Percentiles rank a stretch among this genome's conserved stretches.
Conservation (phyloP, 768 basidiomycete genomes). For the Gloeostereum incarnatum region DNA sequence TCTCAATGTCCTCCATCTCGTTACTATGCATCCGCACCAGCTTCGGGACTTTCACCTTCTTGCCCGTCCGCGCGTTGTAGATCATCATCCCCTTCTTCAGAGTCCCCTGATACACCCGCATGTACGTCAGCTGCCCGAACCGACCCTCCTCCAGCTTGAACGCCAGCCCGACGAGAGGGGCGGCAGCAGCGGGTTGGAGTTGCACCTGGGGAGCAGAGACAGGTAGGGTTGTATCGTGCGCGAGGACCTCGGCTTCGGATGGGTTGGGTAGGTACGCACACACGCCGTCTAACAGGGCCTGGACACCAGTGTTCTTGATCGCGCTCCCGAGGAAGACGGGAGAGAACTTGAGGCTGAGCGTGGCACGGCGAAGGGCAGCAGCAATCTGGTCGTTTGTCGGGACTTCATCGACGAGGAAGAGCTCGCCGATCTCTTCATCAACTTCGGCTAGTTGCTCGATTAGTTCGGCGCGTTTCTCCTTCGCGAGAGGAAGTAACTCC, state of each 20-base stretch:
- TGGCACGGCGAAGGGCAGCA: slow-evolving; percentile 82
- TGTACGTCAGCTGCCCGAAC: slow-evolving; percentile 96
- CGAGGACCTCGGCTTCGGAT: slow-evolving; percentile 65
- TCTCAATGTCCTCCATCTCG: slow-evolving; percentile 98
- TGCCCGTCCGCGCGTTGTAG: slow-evolving; percentile 89
- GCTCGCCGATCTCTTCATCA: slow-evolving; percentile 90
- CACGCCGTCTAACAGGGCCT: slow-evolving; percentile 89
- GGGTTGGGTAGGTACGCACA: slow-evolving; percentile 94
- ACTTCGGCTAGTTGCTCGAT: slow-evolving; percentile 95
- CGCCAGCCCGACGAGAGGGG: slow-evolving; percentile 87
- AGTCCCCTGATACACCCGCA: slow-evolving; percentile 95
- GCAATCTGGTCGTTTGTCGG: slow-evolving; percentile 70
- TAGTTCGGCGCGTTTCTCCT: slow-evolving; percentile 81
- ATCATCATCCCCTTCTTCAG: slow-evolving; percentile 81
- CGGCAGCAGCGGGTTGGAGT: slow-evolving; percentile 74
- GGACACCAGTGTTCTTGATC: slow-evolving; percentile 94
- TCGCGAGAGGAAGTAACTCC: slow-evolving; percentile 61
- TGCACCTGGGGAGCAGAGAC: slow-evolving; percentile 58
- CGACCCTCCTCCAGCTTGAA: slow-evolving; percentile 98
- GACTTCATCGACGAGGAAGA: slow-evolving; percentile 76
- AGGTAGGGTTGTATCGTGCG: slow-evolving; percentile 74
- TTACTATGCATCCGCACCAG: slow-evolving; percentile 97
- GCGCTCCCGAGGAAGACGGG: slow-evolving; percentile 97
- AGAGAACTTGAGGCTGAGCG: slow-evolving; percentile 81
- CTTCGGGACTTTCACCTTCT: slow-evolving; percentile 94